Base-by-base conservation (phyloP, 78 protist genomes). In the Anaeramoeba flamelloides region DNA sequence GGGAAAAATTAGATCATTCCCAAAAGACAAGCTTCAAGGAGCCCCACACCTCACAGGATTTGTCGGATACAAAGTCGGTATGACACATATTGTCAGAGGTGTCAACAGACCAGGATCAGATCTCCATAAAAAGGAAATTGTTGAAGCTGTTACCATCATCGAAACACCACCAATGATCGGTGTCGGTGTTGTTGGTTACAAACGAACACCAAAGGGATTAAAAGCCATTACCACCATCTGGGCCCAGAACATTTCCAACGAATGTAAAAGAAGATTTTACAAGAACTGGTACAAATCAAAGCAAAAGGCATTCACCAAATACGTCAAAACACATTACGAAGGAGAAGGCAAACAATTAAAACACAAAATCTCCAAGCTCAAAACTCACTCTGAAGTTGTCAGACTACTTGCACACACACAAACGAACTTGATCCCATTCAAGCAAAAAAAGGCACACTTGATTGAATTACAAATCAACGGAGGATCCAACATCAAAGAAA, bases 381-480 rank as follows among this genome's bases (percentile, higher is more conserved):
- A 81, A 87, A 89, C 91, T 88, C 79, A 94, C 93, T 90, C 94
- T 90, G 36, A 88, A 3, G 96, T 96, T 82, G 88, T 98, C 85
- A 97, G 99, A 83, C 97, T 94, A 78, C 36, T 98, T 75, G 93
- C 93, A 80, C 99, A 98, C 98, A 96, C 99, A 78, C 98, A 96
- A 92, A 40, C 86, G 76, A 39, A 77, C 88, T 86, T 87, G 87
- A 1, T 89, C 87, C 41, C 75, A 76, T 36, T 85, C 31, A 79
- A 91, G 84, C 96, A 89, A 89, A 97, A 97, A 99, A 94, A 91
- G 89, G 98, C 99, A 4, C 96, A 97, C 94, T 79, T 98, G 65
- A 83, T 94, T 83, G 99, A 98, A 90, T n/a, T n/a, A n/a, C n/a
- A n/a, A n/a, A n/a, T n/a, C n/a, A 98, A 98, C 94, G 99, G 99